These are phyloP conservation scores for Echria macrotheca DNA, from an alignment of 495 filamentous ascomycete species.

Conservation along the genomic window DNA sequence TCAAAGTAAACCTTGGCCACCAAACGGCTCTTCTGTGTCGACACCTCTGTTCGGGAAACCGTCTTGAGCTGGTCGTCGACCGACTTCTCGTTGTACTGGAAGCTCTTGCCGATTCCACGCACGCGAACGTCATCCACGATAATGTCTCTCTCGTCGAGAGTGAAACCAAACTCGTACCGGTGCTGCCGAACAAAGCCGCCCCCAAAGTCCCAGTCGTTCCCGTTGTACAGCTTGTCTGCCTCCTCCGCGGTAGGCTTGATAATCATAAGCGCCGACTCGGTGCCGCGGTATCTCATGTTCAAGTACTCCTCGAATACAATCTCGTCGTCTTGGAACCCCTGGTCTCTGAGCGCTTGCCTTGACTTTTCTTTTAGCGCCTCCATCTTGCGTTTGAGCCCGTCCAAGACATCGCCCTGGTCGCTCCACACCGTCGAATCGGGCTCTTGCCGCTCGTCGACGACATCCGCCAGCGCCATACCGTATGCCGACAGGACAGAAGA, in stretches of 20 bases:
- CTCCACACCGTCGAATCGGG: slow-evolving; percentile 80
- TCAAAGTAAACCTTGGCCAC: slow-evolving; percentile 64
- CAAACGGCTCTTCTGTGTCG: slow-evolving; percentile 51
- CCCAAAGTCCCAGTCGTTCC: slow-evolving; percentile 71
- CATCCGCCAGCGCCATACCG: slow-evolving; percentile 93
- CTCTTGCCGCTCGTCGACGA: slow-evolving; percentile 87
- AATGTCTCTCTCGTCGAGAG: slow-evolving; percentile 79
- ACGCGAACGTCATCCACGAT: slow-evolving; percentile 91
- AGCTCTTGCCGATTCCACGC: slow-evolving; percentile 82
- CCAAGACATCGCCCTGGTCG: slow-evolving; percentile 47
- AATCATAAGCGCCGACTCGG: slow-evolving; percentile 84
- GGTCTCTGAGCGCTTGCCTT: slow-evolving; percentile 55
- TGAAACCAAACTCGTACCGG: slow-evolving; percentile 92
- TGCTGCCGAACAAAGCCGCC: slow-evolving; percentile 82
- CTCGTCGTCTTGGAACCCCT: slow-evolving; percentile 66
- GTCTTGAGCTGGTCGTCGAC: slow-evolving; percentile 73
- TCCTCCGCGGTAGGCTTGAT: slow-evolving; percentile 58
- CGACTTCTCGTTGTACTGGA: slow-evolving; percentile 69
- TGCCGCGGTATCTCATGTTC: slow-evolving; percentile 84
- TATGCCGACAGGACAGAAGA: slow-evolving; percentile 95
- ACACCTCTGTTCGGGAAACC: slow-evolving; percentile 44
- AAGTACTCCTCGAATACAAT: slow-evolving; percentile 84
- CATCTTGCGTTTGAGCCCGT: slow-evolving; percentile 51
- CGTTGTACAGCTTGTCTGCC: slow-evolving; percentile 32
- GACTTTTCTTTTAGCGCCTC: slow-evolving; percentile 65